A percentile compares a stretch with the other conserved stretches of the same genome.
Conservation (phyloP, 179 eudicot species). For the Silene vulgaris region DNA sequence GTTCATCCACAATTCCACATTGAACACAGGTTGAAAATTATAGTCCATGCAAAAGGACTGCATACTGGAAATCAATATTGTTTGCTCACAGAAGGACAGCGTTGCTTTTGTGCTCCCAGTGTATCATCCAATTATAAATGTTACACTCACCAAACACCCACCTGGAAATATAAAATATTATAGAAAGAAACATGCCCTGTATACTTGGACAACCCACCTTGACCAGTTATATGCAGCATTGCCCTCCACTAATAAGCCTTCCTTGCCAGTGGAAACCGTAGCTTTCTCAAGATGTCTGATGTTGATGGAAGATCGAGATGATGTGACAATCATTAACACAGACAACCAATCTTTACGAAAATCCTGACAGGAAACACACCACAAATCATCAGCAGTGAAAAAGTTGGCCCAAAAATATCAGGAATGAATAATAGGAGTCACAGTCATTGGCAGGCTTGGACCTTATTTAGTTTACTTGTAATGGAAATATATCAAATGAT, state of each 20-base stretch:
- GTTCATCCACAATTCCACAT: background rate
- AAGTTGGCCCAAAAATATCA: slow-evolving; percentile 9
- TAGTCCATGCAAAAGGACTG: background rate
- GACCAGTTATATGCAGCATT: slow-evolving; percentile 96
- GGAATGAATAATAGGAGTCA: background rate
- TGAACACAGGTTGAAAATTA: background rate
- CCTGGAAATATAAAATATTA: background rate
- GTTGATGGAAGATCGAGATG: slow-evolving; percentile 92
- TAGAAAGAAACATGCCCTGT: background rate
- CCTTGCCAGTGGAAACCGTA: slow-evolving; percentile 98
- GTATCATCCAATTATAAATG: no score
- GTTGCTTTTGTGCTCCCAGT: background rate
- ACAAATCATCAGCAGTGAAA: slow-evolving; percentile 16
- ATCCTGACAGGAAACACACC: slow-evolving; percentile 52
- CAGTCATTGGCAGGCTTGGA: background rate
- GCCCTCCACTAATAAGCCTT: slow-evolving; percentile 91
- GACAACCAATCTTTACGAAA: slow-evolving; percentile 95
- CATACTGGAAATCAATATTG: background rate
- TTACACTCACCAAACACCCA: slow-evolving; percentile 2
- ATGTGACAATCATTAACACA: slow-evolving; percentile 86
- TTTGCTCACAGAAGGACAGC: background rate
- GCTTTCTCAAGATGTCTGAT: slow-evolving; percentile 98
- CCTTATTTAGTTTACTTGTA: background rate
- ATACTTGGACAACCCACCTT: slow-evolving; percentile 42
- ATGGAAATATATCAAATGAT: background rate